These are phyloP conservation scores for Cydonia oblonga DNA, from an alignment of 331 rosid genomes.

Conservation along the genomic window DNA sequence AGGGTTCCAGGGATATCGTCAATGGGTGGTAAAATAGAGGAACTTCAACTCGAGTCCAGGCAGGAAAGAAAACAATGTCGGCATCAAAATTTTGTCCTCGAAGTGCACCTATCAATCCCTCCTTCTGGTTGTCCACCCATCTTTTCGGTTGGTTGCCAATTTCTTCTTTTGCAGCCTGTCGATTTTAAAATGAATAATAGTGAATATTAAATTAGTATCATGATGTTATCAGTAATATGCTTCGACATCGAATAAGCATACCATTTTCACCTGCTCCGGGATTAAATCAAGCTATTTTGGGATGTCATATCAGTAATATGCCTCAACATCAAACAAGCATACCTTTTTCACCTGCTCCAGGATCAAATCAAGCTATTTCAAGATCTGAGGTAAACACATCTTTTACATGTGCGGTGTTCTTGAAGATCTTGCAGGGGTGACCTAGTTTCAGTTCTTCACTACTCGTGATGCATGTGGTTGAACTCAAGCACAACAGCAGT, in stretches of 20 bases:
- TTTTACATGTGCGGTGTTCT: constrained; percentile 78
- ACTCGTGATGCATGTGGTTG: constrained; percentile 55
- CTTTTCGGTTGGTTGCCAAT: too few species aligned
- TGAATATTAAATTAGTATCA: background rate
- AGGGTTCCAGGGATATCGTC: constrained; percentile 78
- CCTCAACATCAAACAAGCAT: constrained; percentile 5
- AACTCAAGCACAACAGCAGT: constrained; percentile 79
- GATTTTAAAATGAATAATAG: background rate
- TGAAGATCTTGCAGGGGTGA: constrained; percentile 80
- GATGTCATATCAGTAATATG: background rate
- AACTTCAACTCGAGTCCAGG: constrained; percentile 83
- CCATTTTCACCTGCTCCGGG: constrained; percentile 94
- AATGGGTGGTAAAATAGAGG: constrained; percentile 73
- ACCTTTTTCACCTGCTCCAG: constrained; percentile 98
- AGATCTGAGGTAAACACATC: constrained; percentile 90
- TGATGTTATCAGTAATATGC: background rate
- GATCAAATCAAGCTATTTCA: constrained; percentile 84
- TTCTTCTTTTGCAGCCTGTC: constrained; percentile 16
- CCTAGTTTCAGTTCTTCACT: constrained; percentile 89
- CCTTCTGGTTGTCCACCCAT: too few species aligned
- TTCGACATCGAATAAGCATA: constrained; percentile 13
- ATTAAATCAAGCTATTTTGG: constrained; percentile 74
- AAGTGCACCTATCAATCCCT: constrained; percentile 36
- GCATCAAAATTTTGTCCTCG: constrained; percentile 90
- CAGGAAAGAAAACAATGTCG: constrained; percentile 89